Base-by-base conservation (phyloP, 768 basidiomycete genomes). In the Russula griseocarnosa region DNA sequence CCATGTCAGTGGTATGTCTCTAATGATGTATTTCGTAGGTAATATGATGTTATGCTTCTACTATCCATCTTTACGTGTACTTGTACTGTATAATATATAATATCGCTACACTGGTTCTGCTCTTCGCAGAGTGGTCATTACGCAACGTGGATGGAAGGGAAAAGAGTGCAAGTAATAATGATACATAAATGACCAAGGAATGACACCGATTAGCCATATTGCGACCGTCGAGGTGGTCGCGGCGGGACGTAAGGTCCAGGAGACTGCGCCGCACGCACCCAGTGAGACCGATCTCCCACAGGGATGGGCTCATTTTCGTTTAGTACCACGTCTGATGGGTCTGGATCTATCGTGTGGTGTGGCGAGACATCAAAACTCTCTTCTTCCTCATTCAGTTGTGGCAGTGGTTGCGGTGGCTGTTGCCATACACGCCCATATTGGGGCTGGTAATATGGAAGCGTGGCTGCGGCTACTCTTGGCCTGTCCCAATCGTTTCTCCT, bases 281-380 rank as follows among this genome's bases (percentile, higher is more conserved):
- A 73, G 67, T 83, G 73, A 4, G 81, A 82, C 47, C 76, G 71
- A 49, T 73, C 74, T 24, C 83, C 80, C 60, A 79, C 76, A 10
- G 83, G 81, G 55, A 87, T 82, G 3, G 86, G 85, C 66, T 78
- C 69, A 71, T 88, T 82, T 50, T 81, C 76, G 68, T 88, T 74
- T 3, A 72, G 69, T 42, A 80, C 74, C 56, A 70, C 70, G 46
- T 72, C 73, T 9, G 38, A 13, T 34, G 38, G 8, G 40, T 22
- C 42, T 2, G 42, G 42, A 8, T n/a, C 10, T 5, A 20, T 11
- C 10, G n/a, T 13, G 46, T 11, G 5, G 6, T 20, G 4, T 16
- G 38, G 40, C 20, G 26, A 7, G 40, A 53, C 38, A 20, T 3
- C 22, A n/a, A 34, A 44, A 11, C 22, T 7, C 59, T 16, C 40